Evolutionary conservation across 2,329 filamentous ascomycete genomes (phyloP).

Genomic region (Paraphoma sp.): DNA sequence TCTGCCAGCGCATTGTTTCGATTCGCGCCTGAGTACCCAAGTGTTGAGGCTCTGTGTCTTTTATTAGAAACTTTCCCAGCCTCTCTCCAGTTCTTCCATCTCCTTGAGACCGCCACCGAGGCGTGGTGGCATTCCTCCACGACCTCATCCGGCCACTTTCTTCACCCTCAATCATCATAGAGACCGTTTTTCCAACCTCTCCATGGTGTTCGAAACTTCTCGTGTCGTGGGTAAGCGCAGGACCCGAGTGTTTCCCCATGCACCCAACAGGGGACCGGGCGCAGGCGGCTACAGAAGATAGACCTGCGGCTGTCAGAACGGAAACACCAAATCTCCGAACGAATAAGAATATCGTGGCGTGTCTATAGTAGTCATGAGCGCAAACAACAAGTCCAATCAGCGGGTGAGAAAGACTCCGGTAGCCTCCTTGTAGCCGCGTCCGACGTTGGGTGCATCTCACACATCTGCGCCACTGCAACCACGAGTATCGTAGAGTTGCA

Average conservation of each 20-base stretch:
- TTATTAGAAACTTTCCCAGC: neutral
- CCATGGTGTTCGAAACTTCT: slow-evolving; percentile 1
- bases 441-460: slow-evolving; percentile 2
- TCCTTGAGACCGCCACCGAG: neutral
- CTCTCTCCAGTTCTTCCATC: neutral
- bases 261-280: neutral
- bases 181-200: neutral
- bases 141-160: neutral
- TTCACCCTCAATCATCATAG: neutral
- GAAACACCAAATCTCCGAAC: slow-evolving; percentile 12
- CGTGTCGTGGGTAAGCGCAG: neutral
- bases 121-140: neutral
- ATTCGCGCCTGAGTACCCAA: neutral
- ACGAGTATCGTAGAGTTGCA: slow-evolving; percentile 23
- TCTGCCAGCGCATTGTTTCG: neutral
- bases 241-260: neutral
- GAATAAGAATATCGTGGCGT: slow-evolving; percentile 18
- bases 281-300: slow-evolving; percentile 22
- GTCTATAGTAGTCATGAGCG: slow-evolving; percentile 11
- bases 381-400: slow-evolving; percentile 17
- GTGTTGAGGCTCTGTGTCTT: neutral
- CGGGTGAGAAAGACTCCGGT: slow-evolving; percentile 2
- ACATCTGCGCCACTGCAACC: slow-evolving; percentile 12
- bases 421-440: slow-evolving; percentile 20
- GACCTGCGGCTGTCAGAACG: slow-evolving; percentile 11